A percentile compares a stretch with the other conserved stretches of the same genome.
phyloP scores from a whole-genome alignment of 371 early-diverging fungal genomes.

The Mortierella sp. region DNA sequence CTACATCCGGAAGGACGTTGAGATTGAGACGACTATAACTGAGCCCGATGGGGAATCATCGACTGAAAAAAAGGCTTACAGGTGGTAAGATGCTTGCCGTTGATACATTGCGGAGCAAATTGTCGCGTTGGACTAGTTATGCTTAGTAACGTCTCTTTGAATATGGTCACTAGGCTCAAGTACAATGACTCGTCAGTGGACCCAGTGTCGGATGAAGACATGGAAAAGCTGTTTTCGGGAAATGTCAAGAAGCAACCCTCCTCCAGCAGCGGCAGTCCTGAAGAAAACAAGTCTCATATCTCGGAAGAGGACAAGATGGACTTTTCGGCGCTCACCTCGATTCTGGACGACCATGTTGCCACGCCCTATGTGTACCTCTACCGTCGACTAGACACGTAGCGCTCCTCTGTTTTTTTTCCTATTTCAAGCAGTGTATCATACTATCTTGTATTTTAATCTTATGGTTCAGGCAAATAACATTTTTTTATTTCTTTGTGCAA shows the following conservation, averaged over 20 bases:
- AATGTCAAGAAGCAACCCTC: constrained; percentile 6
- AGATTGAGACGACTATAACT: constrained; percentile 34
- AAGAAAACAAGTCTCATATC: neutral
- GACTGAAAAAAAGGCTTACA: constrained; percentile 26
- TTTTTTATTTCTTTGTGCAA: neutral
- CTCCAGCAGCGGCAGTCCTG: neutral
- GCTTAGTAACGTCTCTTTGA: neutral
- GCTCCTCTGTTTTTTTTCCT: neutral
- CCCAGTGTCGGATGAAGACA: constrained; percentile 38
- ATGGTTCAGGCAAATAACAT: neutral
- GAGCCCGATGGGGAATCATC: constrained; percentile 26
- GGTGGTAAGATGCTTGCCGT: constrained; percentile 24
- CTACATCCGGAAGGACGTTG: constrained; percentile 37
- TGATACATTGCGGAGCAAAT: neutral
- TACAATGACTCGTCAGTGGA: constrained; percentile 48
- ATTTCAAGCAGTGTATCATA: neutral
- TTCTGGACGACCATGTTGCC: constrained; percentile 31
- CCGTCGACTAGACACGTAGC: constrained; percentile 14
- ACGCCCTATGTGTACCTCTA: constrained; percentile 38
- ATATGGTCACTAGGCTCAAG: constrained; percentile 33
- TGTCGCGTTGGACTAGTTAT: neutral
- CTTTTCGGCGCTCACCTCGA: neutral
- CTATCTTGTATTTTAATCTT: neutral
- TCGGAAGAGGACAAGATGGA: neutral
- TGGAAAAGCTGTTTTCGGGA: constrained; percentile 39